phyloP scores from a whole-genome alignment of 2,329 filamentous ascomycete genomes.

The Penicillium olsonii region DNA sequence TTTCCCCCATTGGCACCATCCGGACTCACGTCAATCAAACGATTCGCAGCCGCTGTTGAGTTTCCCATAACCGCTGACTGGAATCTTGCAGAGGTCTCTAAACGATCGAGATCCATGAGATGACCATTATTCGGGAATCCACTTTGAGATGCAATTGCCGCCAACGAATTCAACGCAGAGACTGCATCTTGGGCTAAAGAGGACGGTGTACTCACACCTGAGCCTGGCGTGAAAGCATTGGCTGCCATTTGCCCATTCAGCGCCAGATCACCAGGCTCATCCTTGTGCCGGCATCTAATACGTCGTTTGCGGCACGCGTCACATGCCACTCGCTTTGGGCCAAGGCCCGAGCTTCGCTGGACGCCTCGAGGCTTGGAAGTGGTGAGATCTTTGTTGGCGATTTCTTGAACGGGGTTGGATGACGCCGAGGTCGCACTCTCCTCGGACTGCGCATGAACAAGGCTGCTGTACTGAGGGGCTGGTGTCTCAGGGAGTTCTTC shows the following conservation, averaged over 20 bases:
- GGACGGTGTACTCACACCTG: constrained; percentile 32
- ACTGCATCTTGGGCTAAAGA: constrained; percentile 41
- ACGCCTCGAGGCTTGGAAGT: constrained; percentile 44
- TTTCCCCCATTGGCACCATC: constrained; percentile 47
- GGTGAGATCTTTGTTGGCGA: constrained; percentile 30
- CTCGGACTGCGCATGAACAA: constrained; percentile 20
- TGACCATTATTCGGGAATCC: constrained; percentile 31
- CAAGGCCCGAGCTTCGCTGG: constrained; percentile 60
- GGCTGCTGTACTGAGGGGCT: constrained; percentile 15
- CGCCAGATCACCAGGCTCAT: constrained; percentile 44
- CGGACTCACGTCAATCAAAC: constrained; percentile 33
- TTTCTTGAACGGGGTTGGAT: constrained; percentile 16
- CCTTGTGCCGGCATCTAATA: constrained; percentile 65
- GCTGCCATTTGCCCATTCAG: constrained; percentile 31
- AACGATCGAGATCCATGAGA: constrained; percentile 28
- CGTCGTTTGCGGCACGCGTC: constrained; percentile 63
- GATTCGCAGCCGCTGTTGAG: constrained; percentile 28
- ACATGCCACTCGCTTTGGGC: constrained; percentile 61
- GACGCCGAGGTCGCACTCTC: constrained; percentile 27
- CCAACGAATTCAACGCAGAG: constrained; percentile 41
- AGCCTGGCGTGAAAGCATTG: constrained; percentile 32
- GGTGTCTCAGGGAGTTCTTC: constrained; percentile 25
- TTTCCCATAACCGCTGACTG: constrained; percentile 29
- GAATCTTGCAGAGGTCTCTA: constrained; percentile 31
- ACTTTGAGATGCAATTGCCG: constrained; percentile 40